A percentile compares a stretch with the other conserved stretches of the same genome.
Conservation (phyloP, 202 grass and related monocot species). For the Schoenoplectus tabernaemontani region DNA sequence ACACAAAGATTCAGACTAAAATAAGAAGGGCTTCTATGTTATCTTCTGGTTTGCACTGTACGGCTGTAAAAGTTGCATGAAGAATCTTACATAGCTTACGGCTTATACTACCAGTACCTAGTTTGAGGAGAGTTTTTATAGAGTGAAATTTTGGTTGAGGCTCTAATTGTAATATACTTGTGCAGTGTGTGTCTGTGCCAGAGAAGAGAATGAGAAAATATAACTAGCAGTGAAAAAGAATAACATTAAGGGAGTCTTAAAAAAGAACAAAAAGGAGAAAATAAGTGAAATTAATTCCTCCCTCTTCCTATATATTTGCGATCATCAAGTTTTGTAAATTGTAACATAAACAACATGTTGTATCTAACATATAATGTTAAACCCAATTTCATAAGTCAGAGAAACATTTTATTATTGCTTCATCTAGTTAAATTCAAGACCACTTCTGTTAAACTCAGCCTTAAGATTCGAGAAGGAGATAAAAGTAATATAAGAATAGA, state of each 20-base stretch:
- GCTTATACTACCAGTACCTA: not conserved
- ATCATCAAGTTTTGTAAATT: not conserved
- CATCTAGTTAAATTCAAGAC: not conserved
- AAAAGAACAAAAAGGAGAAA: not conserved
- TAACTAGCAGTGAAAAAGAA: not conserved
- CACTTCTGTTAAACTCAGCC: no score
- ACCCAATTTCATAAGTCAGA: not conserved
- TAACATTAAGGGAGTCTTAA: not conserved
- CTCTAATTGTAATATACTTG: not conserved
- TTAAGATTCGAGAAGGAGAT: no score
- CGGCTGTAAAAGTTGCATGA: slow-evolving; percentile 34
- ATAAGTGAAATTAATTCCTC: not conserved
- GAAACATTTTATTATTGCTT: not conserved
- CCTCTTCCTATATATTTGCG: not conserved
- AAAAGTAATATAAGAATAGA: not conserved
- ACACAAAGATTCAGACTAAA: slow-evolving; percentile 32
- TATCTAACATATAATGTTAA: not conserved
- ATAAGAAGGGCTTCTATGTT: slow-evolving; percentile 55
- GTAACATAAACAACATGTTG: not conserved
- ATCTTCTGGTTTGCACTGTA: slow-evolving; percentile 46
- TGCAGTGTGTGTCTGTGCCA: not conserved
- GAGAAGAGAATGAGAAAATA: not conserved
- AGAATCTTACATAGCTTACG: not conserved
- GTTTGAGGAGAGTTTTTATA: not conserved
- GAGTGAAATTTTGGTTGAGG: not conserved